These are phyloP conservation scores for Scytalidium lignicola DNA, from an alignment of 2,329 filamentous ascomycete genomes.

Conservation along the genomic window DNA sequence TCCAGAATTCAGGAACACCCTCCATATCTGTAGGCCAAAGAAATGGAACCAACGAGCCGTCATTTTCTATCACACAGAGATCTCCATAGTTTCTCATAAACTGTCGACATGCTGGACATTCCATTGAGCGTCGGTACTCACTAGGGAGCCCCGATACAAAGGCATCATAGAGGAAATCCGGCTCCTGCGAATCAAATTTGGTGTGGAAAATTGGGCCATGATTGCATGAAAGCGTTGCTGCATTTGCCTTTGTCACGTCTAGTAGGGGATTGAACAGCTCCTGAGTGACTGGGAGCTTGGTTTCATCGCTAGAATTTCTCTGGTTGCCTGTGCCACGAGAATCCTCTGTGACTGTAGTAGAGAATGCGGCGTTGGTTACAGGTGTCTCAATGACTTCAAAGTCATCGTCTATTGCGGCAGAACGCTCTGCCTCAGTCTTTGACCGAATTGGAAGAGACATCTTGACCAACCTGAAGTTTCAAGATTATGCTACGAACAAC, in stretches of 20 bases:
- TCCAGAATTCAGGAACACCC: neutral
- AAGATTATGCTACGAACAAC: too few relatives aligned
- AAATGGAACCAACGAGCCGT: neutral
- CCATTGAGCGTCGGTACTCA: neutral
- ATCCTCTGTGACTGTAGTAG: too few relatives aligned
- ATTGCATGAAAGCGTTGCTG: neutral
- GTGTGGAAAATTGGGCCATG: neutral
- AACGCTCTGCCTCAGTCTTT: too few relatives aligned
- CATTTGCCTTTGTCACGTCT: neutral
- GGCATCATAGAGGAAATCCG: neutral
- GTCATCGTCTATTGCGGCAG: too few relatives aligned
- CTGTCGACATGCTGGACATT: neutral
- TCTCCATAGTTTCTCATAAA: constrained; percentile 6
- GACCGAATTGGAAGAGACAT: too few relatives aligned
- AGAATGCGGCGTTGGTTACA: too few relatives aligned
- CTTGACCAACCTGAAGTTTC: too few relatives aligned
- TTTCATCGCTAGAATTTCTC: neutral
- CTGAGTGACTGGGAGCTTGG: neutral
- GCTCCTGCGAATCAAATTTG: neutral
- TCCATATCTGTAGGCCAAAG: neutral
- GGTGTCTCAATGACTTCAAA: too few relatives aligned
- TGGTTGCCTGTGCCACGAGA: too few relatives aligned
- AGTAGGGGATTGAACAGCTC: neutral
- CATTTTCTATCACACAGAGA: constrained; percentile 2
- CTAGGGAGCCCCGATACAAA: neutral